Base-by-base conservation (phyloP, 1,139 yeast species). In the Taphrina betulina region DNA sequence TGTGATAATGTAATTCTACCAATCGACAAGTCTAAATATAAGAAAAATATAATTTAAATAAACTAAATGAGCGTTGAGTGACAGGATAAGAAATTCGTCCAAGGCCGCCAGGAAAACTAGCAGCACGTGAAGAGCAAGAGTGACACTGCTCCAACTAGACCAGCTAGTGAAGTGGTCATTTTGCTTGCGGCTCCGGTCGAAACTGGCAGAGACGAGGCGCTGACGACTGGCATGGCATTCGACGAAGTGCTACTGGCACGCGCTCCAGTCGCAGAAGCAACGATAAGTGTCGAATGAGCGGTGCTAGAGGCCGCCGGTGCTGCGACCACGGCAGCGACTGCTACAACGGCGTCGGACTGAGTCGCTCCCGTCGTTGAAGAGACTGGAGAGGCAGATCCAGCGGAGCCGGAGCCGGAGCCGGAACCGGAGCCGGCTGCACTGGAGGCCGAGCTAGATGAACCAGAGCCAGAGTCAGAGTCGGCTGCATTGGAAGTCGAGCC, bases 131-230 rank as follows among this genome's bases (percentile, higher is more conserved):
- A n/a, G n/a, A n/a, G n/a, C n/a, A n/a, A n/a, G n/a, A n/a, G n/a
- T n/a, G n/a, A n/a, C n/a, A n/a, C n/a, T n/a, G n/a, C n/a, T n/a
- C 29, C 45, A 16, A 41, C n/a, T 8, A 41, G 16, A 23, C 45
- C 17, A 5, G 31, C 22, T 23, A 41, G 12, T 2, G 45, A 41
- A 14, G 28, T n/a, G 35, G 28, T 14, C 12, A 41, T 5, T 24
- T 41, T 41, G 45, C 28, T 41, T n/a, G 23, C 1, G n/a, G 45
- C 33, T 26, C 35, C 17, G 10, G 35, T 16, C 23, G 26, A 41
- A n/a, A 14, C 16, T 5, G 45, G 45, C 24, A 41, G 20, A 14
- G 31, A 7, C 12, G 10, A 7, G 31, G 31, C 31, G 12, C 10
- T 8, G 10, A 28, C 31, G 7, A 28, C 12, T 7, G 31, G 31